Evolutionary conservation across 2,329 filamentous ascomycete genomes (phyloP).

Genomic region (Coniochaeta hoffmannii): DNA sequence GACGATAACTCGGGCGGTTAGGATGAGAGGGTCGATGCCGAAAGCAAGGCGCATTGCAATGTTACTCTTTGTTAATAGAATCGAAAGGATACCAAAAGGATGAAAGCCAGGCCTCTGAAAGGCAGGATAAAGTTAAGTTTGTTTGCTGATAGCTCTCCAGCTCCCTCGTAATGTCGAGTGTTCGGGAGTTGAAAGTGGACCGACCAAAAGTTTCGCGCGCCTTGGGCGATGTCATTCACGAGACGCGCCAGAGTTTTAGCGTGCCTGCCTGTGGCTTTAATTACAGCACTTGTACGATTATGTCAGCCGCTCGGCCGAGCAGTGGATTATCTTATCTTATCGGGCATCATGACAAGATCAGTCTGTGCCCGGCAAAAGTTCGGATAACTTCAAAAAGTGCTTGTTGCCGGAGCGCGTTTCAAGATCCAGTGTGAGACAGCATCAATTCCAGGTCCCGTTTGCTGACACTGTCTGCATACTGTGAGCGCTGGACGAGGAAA

Average conservation of each 20-base stretch:
- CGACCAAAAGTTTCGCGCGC: neutral
- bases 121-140: neutral
- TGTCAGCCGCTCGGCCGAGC: neutral
- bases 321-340: neutral
- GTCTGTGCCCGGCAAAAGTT: neutral
- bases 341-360: neutral
- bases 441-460: neutral
- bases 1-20: neutral
- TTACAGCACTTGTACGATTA: neutral
- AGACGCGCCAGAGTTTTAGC: neutral
- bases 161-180: neutral
- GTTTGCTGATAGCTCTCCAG: neutral
- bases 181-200: neutral
- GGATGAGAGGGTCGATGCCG: neutral
- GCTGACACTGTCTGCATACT: neutral
- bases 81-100: neutral
- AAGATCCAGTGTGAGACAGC: neutral
- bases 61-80: neutral
- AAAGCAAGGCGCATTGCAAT: neutral
- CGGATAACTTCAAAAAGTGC: neutral
- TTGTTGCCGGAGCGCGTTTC: neutral
- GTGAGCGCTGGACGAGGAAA: no score
- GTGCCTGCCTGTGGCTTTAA: neutral
- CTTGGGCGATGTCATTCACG: neutral
- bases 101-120: neutral